Evolutionary conservation across 176 grass and related monocot genomes (phyloP).

Genomic region (Hordeum marinum): DNA sequence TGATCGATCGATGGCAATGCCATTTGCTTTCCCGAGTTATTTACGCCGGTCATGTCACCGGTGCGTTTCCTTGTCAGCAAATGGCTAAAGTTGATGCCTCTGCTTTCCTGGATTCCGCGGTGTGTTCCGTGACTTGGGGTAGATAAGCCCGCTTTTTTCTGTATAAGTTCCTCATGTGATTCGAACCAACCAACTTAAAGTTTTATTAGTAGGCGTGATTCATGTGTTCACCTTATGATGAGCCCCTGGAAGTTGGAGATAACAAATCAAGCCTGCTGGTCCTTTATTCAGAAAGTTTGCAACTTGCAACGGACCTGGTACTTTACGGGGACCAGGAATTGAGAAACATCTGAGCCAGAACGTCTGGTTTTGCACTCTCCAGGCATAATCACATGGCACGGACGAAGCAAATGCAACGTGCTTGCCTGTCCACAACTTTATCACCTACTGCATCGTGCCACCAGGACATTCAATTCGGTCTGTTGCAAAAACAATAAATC

Average conservation of each 20-base stretch:
- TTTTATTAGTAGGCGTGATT: slow-evolving; percentile 42
- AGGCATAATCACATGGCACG: slow-evolving; percentile 12
- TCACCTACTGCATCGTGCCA: background rate
- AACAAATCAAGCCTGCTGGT: slow-evolving; percentile 16
- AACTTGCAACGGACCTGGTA: slow-evolving; percentile 10
- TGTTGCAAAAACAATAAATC: background rate
- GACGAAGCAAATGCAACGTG: background rate
- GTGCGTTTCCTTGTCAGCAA: slow-evolving; percentile 53
- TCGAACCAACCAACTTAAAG: slow-evolving; percentile 57
- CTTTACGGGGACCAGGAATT: slow-evolving; percentile 32
- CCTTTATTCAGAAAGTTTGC: slow-evolving; percentile 25
- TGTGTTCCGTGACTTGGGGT: slow-evolving; percentile 60
- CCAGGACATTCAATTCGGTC: slow-evolving; percentile 14
- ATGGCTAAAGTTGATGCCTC: slow-evolving; percentile 41
- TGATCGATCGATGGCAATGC: slow-evolving; percentile 27
- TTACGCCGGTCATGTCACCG: slow-evolving; percentile 31
- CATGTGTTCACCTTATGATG: slow-evolving; percentile 55
- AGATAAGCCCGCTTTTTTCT: slow-evolving; percentile 50
- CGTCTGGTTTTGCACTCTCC: background rate
- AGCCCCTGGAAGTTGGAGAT: slow-evolving; percentile 33
- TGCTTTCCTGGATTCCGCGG: slow-evolving; percentile 40
- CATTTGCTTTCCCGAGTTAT: slow-evolving; percentile 32
- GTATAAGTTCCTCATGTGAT: slow-evolving; percentile 72
- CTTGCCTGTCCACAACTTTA: slow-evolving; percentile 27
- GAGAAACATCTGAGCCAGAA: slow-evolving; percentile 2